Base-by-base conservation (phyloP, 768 basidiomycete genomes). In the Neoboletus magnificus region DNA sequence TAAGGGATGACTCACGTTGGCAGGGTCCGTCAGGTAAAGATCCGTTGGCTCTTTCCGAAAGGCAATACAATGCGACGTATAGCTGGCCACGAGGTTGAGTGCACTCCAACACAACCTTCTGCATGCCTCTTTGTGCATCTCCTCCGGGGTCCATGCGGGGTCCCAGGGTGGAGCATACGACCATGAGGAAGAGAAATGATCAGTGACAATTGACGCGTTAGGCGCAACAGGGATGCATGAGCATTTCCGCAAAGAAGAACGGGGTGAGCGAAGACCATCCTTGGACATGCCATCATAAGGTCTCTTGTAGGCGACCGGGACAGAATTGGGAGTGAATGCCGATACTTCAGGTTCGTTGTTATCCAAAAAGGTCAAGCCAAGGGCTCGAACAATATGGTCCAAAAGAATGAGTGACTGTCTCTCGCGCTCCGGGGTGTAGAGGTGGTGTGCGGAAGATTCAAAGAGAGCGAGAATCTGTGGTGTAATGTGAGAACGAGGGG, bases 51-150 rank as follows among this genome's bases (percentile, higher is more conserved):
- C 77, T 47, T 77, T 77, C 52, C 83, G 78, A 68, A 87, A 83
- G 0, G 84, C 84, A 20, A 83, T 83, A 62, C 85, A 87, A 62
- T 85, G 83, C 22, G 84, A 81, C 16, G 84, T 82, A 63, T 87
- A 85, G 53, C 78, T 82, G 9, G 87, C 82, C 50, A 88, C 79
- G 27, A 91, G 77, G 55, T 80, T 79, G 39, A 92, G 78, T 18
- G 89, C 80, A 55, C 81, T 80, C 90, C 90, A 91, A 64, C 86
- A 87, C 18, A 91, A 74, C 25, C 90, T 73, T n/a, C 89, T 79
- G 53, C 83, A 83, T 62, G 89, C 86, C 64, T 92, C 90, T 51
- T 79, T 80, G 36, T 79, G 79, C 33, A 79, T 77, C 58, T 91
- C 80, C 1, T 71, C 73, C 1, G 74, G 66, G 3, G 75, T 73